Percentiles rank a stretch among this genome's conserved stretches.
phyloP scores from a whole-genome alignment of 345 rosid genomes.

The Lumnitzera littorea region DNA sequence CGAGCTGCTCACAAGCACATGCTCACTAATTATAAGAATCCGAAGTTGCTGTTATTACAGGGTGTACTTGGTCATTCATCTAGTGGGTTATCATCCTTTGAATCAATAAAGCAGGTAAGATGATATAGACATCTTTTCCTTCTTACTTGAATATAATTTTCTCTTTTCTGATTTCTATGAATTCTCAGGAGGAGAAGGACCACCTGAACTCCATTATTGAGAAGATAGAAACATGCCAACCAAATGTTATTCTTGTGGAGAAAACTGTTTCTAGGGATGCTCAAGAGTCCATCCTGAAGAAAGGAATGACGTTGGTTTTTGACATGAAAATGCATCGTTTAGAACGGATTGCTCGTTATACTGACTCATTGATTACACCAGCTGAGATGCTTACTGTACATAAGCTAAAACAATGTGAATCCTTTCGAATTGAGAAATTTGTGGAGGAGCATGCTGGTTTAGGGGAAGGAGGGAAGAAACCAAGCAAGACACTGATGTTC shows the following conservation, averaged over 20 bases:
- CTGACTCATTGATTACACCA: slow-evolving; percentile 61
- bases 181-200: slow-evolving; percentile 46
- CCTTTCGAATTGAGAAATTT: slow-evolving; percentile 72
- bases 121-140: slow-evolving; percentile 2
- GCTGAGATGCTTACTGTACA: slow-evolving; percentile 42
- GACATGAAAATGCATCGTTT: slow-evolving; percentile 93
- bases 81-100: slow-evolving; percentile 66
- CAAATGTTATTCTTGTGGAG: slow-evolving; percentile 84
- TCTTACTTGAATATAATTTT: background rate
- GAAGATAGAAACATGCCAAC: slow-evolving; percentile 52
- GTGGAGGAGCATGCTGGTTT: slow-evolving; percentile 65
- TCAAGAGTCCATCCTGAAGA: slow-evolving; percentile 61
- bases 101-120: slow-evolving; percentile 60
- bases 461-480: slow-evolving; percentile 67
- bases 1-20: slow-evolving; percentile 97
- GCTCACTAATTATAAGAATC: slow-evolving; percentile 69
- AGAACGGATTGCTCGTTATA: slow-evolving; percentile 75
- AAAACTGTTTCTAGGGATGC: slow-evolving; percentile 79
- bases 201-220: slow-evolving; percentile 51
- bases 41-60: slow-evolving; percentile 60
- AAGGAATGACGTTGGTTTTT: slow-evolving; percentile 72
- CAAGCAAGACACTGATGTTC: slow-evolving; percentile 86
- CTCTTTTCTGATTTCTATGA: slow-evolving; percentile 9
- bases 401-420: slow-evolving; percentile 72
- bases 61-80: slow-evolving; percentile 77